Base-by-base conservation (phyloP, 2,329 filamentous ascomycete species). In the Sarocladium strictum region DNA sequence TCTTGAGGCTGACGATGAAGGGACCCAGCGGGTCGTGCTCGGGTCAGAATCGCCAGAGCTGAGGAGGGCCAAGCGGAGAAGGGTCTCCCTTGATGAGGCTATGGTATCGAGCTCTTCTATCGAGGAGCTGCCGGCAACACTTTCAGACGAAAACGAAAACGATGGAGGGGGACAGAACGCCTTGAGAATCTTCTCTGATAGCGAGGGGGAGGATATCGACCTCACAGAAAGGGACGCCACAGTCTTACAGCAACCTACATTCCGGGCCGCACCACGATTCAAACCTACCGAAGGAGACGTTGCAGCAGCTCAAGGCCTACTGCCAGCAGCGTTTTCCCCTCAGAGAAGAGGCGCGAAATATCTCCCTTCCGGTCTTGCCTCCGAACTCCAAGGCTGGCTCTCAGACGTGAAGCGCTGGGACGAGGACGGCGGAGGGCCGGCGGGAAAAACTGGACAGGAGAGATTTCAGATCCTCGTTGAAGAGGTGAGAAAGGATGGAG, bases 311-410 rank as follows among this genome's bases (percentile, higher is more conserved):
- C 58, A 62, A 26, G 5, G n/a, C 43, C 15, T 56, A 7, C 56
- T 66, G 15, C 62, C 66, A 2, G 55, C 59, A 9, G 61, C 63
- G 15, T 71, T 72, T 43, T 71, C 71, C 2, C 71, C 70, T 2
- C 70, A 68, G 55, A 65, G 66, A 1, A 63, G 69, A 35, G 69
- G 70, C 15, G 63, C 57, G 12, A 67, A 61, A 53, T 75, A 72
- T 27, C 21, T 72, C 1, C 52, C 67, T 3, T 65, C 67, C 17
- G 72, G 72, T 0, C 60, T 74, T 21, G 72, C 72, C 1, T 67
- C 70, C 2, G 65, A 66, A 43, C 61, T 75, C 6, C 72, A 75
- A 56, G 66, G 67, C 14, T 72, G 70, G 69, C 62, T 75, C 10
- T 72, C 72, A 0, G 70, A 74, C 21, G 64, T 73, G 23, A 72